phyloP scores from a whole-genome alignment of 305 asterid species.

The Rubia peregrina region DNA sequence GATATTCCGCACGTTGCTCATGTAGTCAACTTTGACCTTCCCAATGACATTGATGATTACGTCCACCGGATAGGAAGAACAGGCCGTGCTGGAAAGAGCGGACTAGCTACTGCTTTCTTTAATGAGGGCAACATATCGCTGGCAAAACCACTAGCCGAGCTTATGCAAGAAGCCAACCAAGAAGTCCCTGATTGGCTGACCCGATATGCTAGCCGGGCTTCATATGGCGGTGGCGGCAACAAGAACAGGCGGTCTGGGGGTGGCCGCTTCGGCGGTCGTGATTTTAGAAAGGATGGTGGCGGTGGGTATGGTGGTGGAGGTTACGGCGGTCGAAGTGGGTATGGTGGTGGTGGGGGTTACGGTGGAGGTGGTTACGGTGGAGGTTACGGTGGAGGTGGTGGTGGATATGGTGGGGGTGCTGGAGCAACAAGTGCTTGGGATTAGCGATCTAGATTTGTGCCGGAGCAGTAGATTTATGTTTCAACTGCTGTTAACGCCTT shows the following conservation, averaged over 20 bases:
- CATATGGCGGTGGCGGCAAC: conserved; percentile 33
- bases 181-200: conserved; percentile 45
- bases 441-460: conserved; percentile 12
- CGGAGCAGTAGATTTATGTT: conserved; percentile 12
- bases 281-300: conserved; percentile 32
- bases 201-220: conserved; percentile 29
- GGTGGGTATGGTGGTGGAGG: too few relatives aligned
- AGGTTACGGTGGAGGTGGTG: conserved; percentile 8
- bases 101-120: conserved; percentile 45
- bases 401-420: conserved; percentile 17
- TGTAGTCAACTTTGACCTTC: conserved; percentile 46
- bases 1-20: conserved; percentile 49
- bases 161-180: conserved; percentile 46
- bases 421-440: conserved; percentile 44
- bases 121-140: conserved; percentile 33
- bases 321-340: conserved; percentile 22
- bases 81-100: conserved; percentile 43
- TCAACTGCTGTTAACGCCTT: conserved; percentile 10
- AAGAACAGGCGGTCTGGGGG: conserved; percentile 36
- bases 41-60: conserved; percentile 45
- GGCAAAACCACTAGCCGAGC: conserved; percentile 33
- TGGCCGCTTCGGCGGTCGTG: conserved; percentile 40
- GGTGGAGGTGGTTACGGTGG: conserved; percentile 11
- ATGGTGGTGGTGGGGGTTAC: too few relatives aligned
- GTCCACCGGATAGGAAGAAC: conserved; percentile 48